Percentiles rank a stretch among this genome's conserved stretches.
These are phyloP conservation scores for Cytospora piceae DNA, from an alignment of 2,329 filamentous ascomycete species.

Conservation along the genomic window DNA sequence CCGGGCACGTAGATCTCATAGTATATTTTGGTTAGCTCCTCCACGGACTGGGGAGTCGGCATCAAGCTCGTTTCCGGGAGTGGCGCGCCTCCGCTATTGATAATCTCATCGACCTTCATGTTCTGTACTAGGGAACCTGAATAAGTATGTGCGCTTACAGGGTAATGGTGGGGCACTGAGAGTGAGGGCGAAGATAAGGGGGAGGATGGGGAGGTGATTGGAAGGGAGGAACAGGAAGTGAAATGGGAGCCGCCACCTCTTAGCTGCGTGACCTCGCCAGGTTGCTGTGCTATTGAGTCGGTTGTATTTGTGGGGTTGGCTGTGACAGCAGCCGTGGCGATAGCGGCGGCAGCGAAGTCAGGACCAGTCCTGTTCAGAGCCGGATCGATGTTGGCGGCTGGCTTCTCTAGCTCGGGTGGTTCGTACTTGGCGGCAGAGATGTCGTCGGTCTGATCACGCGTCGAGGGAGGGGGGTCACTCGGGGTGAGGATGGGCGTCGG, in stretches of 20 bases:
- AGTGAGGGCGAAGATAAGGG: constrained; percentile 35
- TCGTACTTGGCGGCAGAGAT: constrained; percentile 38
- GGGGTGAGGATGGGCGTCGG: constrained; percentile 30
- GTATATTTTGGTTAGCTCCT: constrained; percentile 73
- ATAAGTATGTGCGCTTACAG: constrained; percentile 44
- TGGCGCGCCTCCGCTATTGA: constrained; percentile 62
- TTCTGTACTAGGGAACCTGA: constrained; percentile 57
- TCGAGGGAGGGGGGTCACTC: constrained; percentile 18
- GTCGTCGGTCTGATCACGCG: constrained; percentile 21
- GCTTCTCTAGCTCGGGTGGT: constrained; percentile 40
- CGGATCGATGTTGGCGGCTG: constrained; percentile 43
- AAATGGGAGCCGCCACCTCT: constrained; percentile 56
- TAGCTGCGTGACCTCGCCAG: constrained; percentile 48
- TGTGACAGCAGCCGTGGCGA: constrained; percentile 1
- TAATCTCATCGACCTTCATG: constrained; percentile 75
- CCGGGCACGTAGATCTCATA: constrained; percentile 73
- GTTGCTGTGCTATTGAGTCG: constrained; percentile 26
- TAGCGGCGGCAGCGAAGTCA: constrained; percentile 12
- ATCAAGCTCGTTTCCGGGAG: constrained; percentile 57
- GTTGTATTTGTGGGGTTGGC: constrained; percentile 15
- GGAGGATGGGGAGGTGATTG: constrained; percentile 37
- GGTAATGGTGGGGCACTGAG: constrained; percentile 38
- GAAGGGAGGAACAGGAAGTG: constrained; percentile 34
- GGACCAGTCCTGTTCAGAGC: constrained; percentile 33
- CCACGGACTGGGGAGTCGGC: constrained; percentile 54